phyloP scores from a whole-genome alignment of 352 stramenopile species.

The Phytophthora aleatoria region DNA sequence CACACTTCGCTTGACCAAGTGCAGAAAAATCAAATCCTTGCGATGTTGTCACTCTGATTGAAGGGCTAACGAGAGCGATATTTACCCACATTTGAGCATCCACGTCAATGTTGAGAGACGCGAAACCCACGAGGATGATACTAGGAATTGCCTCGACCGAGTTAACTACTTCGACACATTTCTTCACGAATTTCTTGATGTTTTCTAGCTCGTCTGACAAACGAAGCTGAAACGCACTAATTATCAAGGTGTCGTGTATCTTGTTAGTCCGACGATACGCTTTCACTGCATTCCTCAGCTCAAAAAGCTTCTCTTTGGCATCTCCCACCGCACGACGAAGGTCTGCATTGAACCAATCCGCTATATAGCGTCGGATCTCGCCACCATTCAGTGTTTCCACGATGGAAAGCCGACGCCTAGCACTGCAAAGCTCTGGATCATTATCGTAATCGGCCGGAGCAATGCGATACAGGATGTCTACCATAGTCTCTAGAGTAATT shows the following conservation, averaged over 20 bases:
- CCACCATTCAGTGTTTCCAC: slow-evolving; percentile 3
- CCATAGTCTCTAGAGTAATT: not conserved
- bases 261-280: not conserved
- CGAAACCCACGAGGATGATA: slow-evolving; percentile 21
- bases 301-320: slow-evolving; percentile 13
- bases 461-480: slow-evolving; percentile 1
- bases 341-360: slow-evolving; percentile 12
- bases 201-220: slow-evolving; percentile 11
- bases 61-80: slow-evolving; percentile 15
- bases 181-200: slow-evolving; percentile 23
- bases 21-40: slow-evolving; percentile 12
- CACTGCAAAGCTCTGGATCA: not conserved
- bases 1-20: not conserved
- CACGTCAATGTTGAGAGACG: slow-evolving; percentile 17
- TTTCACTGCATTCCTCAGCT: slow-evolving; percentile 6
- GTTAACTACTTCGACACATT: not conserved
- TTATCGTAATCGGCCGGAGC: not conserved
- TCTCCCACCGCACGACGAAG: slow-evolving; percentile 9
- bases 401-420: not conserved
- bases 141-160: slow-evolving; percentile 1
- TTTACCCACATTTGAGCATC: slow-evolving; percentile 17
- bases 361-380: not conserved
- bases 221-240: slow-evolving; percentile 13
- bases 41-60: slow-evolving; percentile 4
- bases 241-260: not conserved